phyloP scores from a whole-genome alignment of 2,329 filamentous ascomycete species.

The Aphanoascus verrucosus region DNA sequence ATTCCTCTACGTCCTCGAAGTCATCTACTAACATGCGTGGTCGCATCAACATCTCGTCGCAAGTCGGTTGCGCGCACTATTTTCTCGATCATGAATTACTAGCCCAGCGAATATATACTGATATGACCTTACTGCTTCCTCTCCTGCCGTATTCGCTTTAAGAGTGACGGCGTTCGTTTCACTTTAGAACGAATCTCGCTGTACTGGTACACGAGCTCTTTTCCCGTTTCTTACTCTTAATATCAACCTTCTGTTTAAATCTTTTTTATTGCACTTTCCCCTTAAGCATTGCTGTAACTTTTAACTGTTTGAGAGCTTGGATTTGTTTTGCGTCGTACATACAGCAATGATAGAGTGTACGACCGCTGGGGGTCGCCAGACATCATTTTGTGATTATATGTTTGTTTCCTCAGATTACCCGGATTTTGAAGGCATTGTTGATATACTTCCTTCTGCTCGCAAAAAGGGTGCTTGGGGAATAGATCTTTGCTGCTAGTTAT shows the following conservation, averaged over 20 bases:
- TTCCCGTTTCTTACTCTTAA: background rate
- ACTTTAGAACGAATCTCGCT: background rate
- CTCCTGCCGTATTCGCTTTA: background rate
- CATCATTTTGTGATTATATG: background rate
- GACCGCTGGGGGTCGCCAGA: background rate
- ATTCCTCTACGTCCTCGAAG: conserved; percentile 80
- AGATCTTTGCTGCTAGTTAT: background rate
- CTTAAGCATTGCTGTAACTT: background rate
- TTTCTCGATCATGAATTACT: conserved; percentile 13
- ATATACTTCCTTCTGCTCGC: background rate
- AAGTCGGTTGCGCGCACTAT: background rate
- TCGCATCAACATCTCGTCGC: background rate
- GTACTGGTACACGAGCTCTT: conserved; percentile 5
- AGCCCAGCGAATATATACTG: conserved; percentile 2
- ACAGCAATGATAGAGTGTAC: background rate
- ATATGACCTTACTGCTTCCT: background rate
- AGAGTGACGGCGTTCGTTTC: background rate
- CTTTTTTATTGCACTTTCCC: background rate
- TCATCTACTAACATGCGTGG: conserved; percentile 42
- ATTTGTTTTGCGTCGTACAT: background rate
- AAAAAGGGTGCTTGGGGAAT: background rate
- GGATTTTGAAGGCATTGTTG: background rate
- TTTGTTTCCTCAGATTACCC: background rate
- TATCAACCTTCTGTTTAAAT: background rate
- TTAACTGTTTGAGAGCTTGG: background rate